phyloP scores from a whole-genome alignment of 257 asterid genomes.

The Solanum chiquidenum region DNA sequence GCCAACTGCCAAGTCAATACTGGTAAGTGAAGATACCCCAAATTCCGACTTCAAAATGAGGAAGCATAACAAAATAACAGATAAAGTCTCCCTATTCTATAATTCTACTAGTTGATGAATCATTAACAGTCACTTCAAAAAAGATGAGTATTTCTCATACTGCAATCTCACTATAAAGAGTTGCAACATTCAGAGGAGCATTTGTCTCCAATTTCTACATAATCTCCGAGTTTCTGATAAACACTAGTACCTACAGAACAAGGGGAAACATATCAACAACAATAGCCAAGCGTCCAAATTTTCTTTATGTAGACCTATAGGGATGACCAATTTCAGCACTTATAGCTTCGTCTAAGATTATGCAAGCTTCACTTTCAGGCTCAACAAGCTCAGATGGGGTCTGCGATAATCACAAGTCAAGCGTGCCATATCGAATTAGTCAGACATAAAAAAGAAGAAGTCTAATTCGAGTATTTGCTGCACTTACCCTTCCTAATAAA shows the following conservation, averaged over 20 bases:
- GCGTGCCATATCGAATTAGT: not conserved
- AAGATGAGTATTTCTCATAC: not conserved
- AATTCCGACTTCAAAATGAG: not conserved
- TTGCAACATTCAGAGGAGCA: not conserved
- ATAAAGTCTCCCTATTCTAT: not conserved
- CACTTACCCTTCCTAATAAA: constrained; percentile 46
- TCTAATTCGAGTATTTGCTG: not conserved
- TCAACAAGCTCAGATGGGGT: constrained; percentile 70
- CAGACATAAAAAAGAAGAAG: not conserved
- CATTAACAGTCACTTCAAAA: not conserved
- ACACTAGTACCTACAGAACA: not conserved
- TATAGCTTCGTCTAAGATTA: constrained; percentile 39
- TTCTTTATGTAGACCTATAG: not conserved
- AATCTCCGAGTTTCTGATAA: not conserved
- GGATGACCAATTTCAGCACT: constrained; percentile 7
- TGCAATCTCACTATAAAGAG: not conserved
- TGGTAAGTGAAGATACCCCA: not conserved
- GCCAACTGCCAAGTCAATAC: not conserved
- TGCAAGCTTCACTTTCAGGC: constrained; percentile 50
- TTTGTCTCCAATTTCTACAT: not conserved
- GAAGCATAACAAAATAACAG: not conserved
- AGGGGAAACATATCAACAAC: not conserved
- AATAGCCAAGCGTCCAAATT: not conserved
- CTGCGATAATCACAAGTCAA: constrained; percentile 26
- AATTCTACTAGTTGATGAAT: not conserved